Percentiles rank a stretch among this genome's conserved stretches.
These are phyloP conservation scores for Hordeum vulgare DNA, from an alignment of 176 grass and related monocot genomes.

Conservation along the genomic window MorexV3_pseudomolecules_assembly NC_058523.1:31941379-31941878, in stretches of 20 bases:
- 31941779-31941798: too few relatives aligned
- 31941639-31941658: constrained; percentile 92
- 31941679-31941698: constrained; percentile 90
- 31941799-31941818: background rate
- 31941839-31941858: background rate
- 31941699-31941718: constrained; percentile 70
- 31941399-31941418: background rate
- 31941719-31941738: constrained; percentile 56
- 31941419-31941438: background rate
- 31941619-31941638: constrained; percentile 93
- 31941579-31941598: constrained; percentile 20
- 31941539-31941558: background rate
- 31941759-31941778: background rate
- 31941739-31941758: constrained; percentile 2
- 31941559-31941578: background rate
- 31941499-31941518: background rate
- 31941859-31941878: background rate
- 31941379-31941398: background rate
- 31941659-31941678: constrained; percentile 92
- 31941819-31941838: background rate
- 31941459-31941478: background rate
- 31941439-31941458: background rate
- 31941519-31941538: background rate
- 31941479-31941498: background rate
- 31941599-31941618: constrained; percentile 96